Conservation (phyloP, 2,329 filamentous ascomycete genomes). For the Xylariaceae sp. region DNA sequence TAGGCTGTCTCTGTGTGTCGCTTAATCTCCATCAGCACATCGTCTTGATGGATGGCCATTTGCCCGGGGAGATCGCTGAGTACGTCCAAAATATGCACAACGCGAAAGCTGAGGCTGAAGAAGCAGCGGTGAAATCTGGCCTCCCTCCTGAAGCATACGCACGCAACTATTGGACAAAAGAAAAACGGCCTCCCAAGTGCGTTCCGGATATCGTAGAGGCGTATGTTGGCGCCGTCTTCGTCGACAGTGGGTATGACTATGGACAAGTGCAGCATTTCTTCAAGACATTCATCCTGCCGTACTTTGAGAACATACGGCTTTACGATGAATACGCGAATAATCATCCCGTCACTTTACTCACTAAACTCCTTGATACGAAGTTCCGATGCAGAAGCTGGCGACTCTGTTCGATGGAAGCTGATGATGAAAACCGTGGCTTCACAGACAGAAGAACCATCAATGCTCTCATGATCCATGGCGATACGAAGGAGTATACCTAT, state of each 20-base stretch:
- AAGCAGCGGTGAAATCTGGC: slow-evolving; percentile 35
- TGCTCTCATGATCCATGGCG: slow-evolving; percentile 70
- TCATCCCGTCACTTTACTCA: slow-evolving; percentile 73
- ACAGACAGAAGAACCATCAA: slow-evolving; percentile 55
- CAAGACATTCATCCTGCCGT: slow-evolving; percentile 63
- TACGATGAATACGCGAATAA: slow-evolving; percentile 85
- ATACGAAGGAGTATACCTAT: slow-evolving; percentile 56
- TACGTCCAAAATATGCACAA: slow-evolving; percentile 56
- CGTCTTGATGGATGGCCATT: slow-evolving; percentile 44
- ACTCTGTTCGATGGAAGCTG: slow-evolving; percentile 48
- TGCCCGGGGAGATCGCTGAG: slow-evolving; percentile 44
- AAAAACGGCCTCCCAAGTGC: slow-evolving; percentile 61
- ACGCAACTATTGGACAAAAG: slow-evolving; percentile 64
- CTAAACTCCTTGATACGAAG: slow-evolving; percentile 56
- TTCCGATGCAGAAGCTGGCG: slow-evolving; percentile 59
- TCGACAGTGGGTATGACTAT: slow-evolving; percentile 81
- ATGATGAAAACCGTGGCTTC: slow-evolving; percentile 35
- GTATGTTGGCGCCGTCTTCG: slow-evolving; percentile 83
- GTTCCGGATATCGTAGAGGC: slow-evolving; percentile 86
- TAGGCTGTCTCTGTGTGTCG: slow-evolving; percentile 73
- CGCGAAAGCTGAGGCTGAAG: slow-evolving; percentile 38
- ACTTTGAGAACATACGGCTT: slow-evolving; percentile 78
- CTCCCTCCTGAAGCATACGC: slow-evolving; percentile 38
- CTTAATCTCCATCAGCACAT: slow-evolving; percentile 74
- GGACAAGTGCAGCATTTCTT: slow-evolving; percentile 71